These are phyloP conservation scores for Zygotorulaspora chibaensis DNA, from an alignment of 805 yeast species.

Conservation along the genomic window DNA sequence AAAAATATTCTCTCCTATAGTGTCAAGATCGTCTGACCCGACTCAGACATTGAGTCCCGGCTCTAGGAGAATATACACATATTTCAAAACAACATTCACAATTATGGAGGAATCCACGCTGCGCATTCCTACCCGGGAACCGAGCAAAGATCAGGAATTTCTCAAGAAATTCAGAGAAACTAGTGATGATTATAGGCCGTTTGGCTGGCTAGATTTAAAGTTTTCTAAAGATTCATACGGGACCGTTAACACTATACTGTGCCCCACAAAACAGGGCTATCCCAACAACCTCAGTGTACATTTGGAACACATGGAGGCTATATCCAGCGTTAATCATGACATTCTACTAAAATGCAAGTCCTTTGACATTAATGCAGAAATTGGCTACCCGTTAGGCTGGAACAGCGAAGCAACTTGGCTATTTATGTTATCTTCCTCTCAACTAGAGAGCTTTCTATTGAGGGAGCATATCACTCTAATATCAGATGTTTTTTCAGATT, in stretches of 20 bases:
- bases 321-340: conserved; percentile 88
- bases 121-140: conserved; percentile 79
- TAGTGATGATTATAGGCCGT: conserved; percentile 52
- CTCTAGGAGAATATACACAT: conserved; percentile 48
- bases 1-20: conserved; percentile 60
- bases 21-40: conserved; percentile 53
- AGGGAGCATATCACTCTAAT: conserved; percentile 78
- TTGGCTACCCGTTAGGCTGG: conserved; percentile 78
- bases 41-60: conserved; percentile 45
- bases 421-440: conserved; percentile 49
- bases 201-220: conserved; percentile 88
- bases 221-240: conserved; percentile 51
- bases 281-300: conserved; percentile 44
- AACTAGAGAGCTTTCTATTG: conserved; percentile 58
- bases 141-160: conserved; percentile 64
- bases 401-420: conserved; percentile 72
- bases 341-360: conserved; percentile 58
- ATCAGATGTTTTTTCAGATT: conserved; percentile 71
- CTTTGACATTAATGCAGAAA: conserved; percentile 50
- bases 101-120: conserved; percentile 63
- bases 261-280: conserved; percentile 56
- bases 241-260: conserved; percentile 43
- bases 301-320: conserved; percentile 54
- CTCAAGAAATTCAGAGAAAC: conserved; percentile 31
- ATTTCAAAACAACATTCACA: conserved; percentile 51